Conservation (phyloP, 2,329 filamentous ascomycete genomes). For the Aspergillus sp. region DNA sequence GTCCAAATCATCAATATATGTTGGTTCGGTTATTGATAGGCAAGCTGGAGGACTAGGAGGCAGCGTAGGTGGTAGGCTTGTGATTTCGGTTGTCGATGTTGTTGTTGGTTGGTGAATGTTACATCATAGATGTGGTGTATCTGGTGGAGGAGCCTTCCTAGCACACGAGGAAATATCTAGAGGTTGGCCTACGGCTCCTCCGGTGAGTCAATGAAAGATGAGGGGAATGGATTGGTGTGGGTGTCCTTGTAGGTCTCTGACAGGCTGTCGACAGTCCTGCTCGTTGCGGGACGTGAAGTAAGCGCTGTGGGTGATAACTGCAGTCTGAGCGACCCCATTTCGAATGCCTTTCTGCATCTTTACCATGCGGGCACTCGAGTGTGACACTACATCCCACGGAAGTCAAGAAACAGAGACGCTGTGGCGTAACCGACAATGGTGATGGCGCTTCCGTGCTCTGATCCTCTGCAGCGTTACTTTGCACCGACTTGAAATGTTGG, state of each 20-base stretch:
- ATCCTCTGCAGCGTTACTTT: neutral
- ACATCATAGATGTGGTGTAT: too few relatives aligned
- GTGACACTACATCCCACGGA: neutral
- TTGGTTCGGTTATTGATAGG: too few relatives aligned
- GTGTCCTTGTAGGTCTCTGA: neutral
- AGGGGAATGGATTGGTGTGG: neutral
- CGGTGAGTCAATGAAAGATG: neutral
- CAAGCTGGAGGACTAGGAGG: too few relatives aligned
- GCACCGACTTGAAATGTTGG: neutral
- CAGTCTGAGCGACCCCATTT: neutral
- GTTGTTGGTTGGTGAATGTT: too few relatives aligned
- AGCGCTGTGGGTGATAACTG: neutral
- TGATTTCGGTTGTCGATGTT: too few relatives aligned
- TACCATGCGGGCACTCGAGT: neutral
- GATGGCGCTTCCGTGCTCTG: neutral
- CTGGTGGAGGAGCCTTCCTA: too few relatives aligned
- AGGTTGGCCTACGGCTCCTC: too few relatives aligned
- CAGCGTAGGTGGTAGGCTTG: too few relatives aligned
- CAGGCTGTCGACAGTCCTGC: neutral
- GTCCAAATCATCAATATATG: too few relatives aligned
- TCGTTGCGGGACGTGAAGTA: neutral
- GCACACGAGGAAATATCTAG: too few relatives aligned
- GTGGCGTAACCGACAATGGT: neutral
- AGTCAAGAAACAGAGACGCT: neutral
- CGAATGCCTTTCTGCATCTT: neutral